Evolutionary conservation across 495 filamentous ascomycete genomes (phyloP), one percentile per base, ranked within the genome.

Genomic region (Xylaria flabelliformis): DNA sequence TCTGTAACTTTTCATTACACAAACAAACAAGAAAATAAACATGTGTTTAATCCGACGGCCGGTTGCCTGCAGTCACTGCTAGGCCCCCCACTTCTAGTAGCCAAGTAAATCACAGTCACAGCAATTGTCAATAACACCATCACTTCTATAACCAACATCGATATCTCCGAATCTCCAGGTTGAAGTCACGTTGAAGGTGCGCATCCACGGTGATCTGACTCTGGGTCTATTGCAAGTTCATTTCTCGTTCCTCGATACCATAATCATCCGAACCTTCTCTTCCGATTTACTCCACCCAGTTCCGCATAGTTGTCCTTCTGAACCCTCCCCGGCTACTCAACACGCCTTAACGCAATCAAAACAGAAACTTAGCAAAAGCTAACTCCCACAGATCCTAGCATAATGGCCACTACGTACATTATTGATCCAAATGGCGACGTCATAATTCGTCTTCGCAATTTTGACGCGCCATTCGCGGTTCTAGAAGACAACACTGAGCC

Each of bases 161-260:
- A 29, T 29, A 29, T 29, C 26, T 29, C 26, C 97, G 68, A 97
- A 97, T 81, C 82, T 97, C 53, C 94, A 97, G 78, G 89, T 97
- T 74, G 91, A 97, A 84, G 90, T 97, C 55, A 90, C 94, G 80
- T 83, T 97, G 3, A 96, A 97, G 88, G 94, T 94, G 34, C 93
- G 93, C 82, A 96, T 97, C 79, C 92, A 95, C 76, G 93, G 94
- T 81, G 94, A 97, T 84, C 83, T 97, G 76, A 95, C 93, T 41
- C 77, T 97, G 67, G 91, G 91, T 67, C 84, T 97, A 74, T 87
- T 97, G 93, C 95, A 85, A 83, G 92, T 82, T 17, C 10, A 29
- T 64, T 36, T 19, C 13, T 26, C 36, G 24, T 19, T 36, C 13
- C 29, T 59, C 6, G 15, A 36, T n/a, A 34, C 2, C 26, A 5